Conservation (phyloP, 73 alveolate genomes). For the Paramecium tetraurelia region DNA sequence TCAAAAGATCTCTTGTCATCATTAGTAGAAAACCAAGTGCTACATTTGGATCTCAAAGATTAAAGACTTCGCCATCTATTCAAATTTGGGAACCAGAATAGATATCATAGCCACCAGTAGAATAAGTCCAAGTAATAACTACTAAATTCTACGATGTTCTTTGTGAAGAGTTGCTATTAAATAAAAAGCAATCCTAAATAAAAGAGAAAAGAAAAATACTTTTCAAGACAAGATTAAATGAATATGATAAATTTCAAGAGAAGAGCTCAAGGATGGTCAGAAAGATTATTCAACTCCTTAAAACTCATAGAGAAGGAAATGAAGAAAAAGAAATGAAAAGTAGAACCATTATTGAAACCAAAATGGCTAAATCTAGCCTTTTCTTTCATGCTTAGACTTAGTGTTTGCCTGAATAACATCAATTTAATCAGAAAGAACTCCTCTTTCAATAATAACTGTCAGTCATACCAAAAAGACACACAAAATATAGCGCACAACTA, state of each 20-base stretch:
- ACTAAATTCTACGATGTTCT: neutral
- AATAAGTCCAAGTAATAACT: neutral
- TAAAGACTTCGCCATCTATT: neutral
- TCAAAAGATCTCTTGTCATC: neutral
- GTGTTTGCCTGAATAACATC: neutral
- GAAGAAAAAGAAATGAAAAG: neutral
- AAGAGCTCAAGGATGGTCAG: neutral
- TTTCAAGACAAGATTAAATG: neutral
- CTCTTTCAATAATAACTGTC: neutral
- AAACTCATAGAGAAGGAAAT: neutral
- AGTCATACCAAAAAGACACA: neutral
- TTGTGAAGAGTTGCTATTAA: neutral
- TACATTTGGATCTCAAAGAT: neutral
- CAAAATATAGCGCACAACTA: neutral
- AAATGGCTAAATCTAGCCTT: neutral
- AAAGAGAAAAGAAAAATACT: neutral
- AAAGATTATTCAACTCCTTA: neutral
- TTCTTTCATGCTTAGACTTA: neutral
- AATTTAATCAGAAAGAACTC: neutral
- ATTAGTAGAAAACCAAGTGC: conserved; percentile 23
- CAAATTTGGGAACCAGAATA: neutral
- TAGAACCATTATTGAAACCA: neutral
- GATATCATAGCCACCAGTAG: neutral
- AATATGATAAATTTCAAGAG: neutral
- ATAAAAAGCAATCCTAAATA: neutral